Conservation (phyloP, 2,329 filamentous ascomycete genomes). For the Calonectria pauciramosa region DNA sequence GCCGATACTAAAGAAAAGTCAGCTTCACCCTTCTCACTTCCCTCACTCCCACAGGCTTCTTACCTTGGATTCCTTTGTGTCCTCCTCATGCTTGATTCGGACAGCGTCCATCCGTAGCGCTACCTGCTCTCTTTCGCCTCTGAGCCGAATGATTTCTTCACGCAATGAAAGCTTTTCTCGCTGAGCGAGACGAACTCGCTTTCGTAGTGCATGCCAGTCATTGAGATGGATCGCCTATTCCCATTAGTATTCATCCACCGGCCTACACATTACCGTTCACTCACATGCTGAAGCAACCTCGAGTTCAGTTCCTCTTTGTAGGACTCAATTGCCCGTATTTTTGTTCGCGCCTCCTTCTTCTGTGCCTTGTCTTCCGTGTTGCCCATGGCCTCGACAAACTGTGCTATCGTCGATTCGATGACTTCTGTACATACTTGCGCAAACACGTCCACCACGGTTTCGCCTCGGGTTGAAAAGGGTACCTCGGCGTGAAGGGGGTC, state of each 20-base stretch:
- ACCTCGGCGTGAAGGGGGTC: constrained; percentile 65
- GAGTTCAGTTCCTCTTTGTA: constrained; percentile 70
- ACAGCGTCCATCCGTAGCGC: constrained; percentile 74
- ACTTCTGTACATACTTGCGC: constrained; percentile 73
- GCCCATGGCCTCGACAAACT: constrained; percentile 57
- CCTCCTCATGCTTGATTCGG: constrained; percentile 70
- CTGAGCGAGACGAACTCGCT: constrained; percentile 69
- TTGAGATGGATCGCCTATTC: constrained; percentile 70
- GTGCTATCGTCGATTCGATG: constrained; percentile 63
- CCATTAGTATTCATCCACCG: constrained; percentile 22
- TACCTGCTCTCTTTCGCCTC: constrained; percentile 72
- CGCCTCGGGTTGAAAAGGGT: constrained; percentile 67
- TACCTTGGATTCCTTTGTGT: constrained; percentile 66
- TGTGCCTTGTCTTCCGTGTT: constrained; percentile 59
- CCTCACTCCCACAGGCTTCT: not conserved
- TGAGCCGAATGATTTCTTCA: constrained; percentile 71
- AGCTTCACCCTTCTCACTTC: not conserved
- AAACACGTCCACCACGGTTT: constrained; percentile 74
- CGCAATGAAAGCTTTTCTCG: constrained; percentile 70
- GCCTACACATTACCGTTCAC: constrained; percentile 40
- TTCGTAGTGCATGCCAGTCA: constrained; percentile 68
- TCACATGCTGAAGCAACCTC: constrained; percentile 70
- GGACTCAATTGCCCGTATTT: constrained; percentile 68
- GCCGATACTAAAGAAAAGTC: constrained; percentile 53
- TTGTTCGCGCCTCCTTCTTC: constrained; percentile 68